Evolutionary conservation across 257 asterid species (phyloP).

Genomic region (Solanum chilense): DNA sequence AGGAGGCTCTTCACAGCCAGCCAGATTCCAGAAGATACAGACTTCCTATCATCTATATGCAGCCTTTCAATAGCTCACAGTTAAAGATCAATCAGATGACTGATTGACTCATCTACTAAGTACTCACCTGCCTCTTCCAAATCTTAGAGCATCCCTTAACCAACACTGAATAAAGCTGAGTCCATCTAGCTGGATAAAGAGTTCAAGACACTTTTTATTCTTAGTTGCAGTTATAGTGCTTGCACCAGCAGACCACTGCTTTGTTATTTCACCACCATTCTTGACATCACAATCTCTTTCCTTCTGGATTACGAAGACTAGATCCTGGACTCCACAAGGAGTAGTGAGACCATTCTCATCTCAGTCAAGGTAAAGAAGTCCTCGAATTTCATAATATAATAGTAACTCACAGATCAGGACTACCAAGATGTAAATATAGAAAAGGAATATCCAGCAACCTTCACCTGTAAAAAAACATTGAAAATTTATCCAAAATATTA

Average conservation of each 20-base stretch:
- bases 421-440: neutral
- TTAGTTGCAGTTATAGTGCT: constrained; percentile 52
- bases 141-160: constrained; percentile 48
- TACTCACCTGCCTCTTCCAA: constrained; percentile 18
- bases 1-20: constrained; percentile 34
- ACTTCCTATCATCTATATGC: constrained; percentile 27
- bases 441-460: neutral
- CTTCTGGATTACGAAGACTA: constrained; percentile 43
- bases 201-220: constrained; percentile 53
- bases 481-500: neutral
- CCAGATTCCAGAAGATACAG: constrained; percentile 35
- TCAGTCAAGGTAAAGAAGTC: constrained; percentile 62
- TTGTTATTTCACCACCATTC: constrained; percentile 26
- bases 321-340: constrained; percentile 60
- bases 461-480: neutral
- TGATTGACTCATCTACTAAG: constrained; percentile 36
- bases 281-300: constrained; percentile 21
- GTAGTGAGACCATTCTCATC: constrained; percentile 50
- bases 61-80: constrained; percentile 48
- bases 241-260: constrained; percentile 63
- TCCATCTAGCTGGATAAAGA: constrained; percentile 56
- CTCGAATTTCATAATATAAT: constrained; percentile 40
- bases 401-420: constrained; percentile 9
- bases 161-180: constrained; percentile 34
- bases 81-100: constrained; percentile 29